A percentile compares a stretch with the other conserved stretches of the same genome.
These are phyloP conservation scores for Trametes cinnabarina DNA, from an alignment of 768 basidiomycete species.

Conservation along the genomic window DNA sequence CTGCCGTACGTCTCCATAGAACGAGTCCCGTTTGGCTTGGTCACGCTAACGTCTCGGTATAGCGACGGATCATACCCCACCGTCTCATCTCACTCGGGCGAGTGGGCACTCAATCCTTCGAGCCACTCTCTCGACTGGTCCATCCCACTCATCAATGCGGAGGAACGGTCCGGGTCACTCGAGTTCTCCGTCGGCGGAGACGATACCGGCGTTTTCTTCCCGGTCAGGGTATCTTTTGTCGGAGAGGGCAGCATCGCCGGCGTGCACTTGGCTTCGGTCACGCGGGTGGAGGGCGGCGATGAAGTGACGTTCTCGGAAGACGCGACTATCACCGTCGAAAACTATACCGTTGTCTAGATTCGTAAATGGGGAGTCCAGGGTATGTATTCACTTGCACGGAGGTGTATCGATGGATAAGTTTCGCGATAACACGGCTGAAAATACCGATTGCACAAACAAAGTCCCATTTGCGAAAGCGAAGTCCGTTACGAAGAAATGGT, in stretches of 20 bases:
- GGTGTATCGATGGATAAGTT: constrained; percentile 12
- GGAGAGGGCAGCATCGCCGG: constrained; percentile 81
- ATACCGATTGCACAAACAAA: constrained; percentile 11
- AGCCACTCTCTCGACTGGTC: constrained; percentile 86
- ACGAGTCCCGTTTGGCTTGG: not conserved
- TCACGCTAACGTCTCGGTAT: constrained; percentile 1
- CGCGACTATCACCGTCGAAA: constrained; percentile 46
- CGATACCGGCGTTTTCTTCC: constrained; percentile 86
- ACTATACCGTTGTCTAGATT: constrained; percentile 43
- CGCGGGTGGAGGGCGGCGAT: constrained; percentile 48
- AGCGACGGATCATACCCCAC: constrained; percentile 84
- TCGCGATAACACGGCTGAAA: not conserved
- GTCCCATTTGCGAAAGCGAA: not conserved
- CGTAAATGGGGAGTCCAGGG: constrained; percentile 3
- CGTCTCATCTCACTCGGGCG: constrained; percentile 70
- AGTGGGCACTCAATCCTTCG: constrained; percentile 80
- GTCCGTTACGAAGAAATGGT: constrained; percentile 7
- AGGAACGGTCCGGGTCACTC: constrained; percentile 76
- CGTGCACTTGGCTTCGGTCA: constrained; percentile 59
- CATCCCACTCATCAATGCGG: constrained; percentile 61
- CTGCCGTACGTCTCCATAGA: constrained; percentile 68
- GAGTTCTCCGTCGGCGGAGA: constrained; percentile 89
- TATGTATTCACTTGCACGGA: constrained; percentile 14
- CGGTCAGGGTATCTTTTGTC: constrained; percentile 80
- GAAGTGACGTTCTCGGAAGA: constrained; percentile 55